phyloP scores from a whole-genome alignment of 768 basidiomycete genomes.

The Hortiboletus flavorubellus region DNA sequence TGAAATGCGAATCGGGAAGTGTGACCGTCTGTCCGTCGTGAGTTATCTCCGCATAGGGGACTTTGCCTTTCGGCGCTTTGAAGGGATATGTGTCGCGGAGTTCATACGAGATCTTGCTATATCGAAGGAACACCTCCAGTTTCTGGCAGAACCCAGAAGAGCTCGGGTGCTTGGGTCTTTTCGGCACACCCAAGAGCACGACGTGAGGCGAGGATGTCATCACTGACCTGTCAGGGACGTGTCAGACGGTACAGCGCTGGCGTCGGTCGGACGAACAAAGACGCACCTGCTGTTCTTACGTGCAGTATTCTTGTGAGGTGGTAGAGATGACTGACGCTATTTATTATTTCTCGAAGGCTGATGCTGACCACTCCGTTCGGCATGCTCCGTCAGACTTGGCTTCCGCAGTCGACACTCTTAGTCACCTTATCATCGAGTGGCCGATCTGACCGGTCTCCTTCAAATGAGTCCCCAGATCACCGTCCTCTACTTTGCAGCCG shows the following conservation, averaged over 20 bases:
- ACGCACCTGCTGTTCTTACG: slow-evolving; percentile 1
- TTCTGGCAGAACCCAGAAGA: slow-evolving; percentile 35
- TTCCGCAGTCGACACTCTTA: not conserved
- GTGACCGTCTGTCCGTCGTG: slow-evolving; percentile 19
- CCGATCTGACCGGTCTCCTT: no score
- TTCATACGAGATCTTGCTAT: slow-evolving; percentile 26
- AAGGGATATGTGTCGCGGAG: slow-evolving; percentile 22
- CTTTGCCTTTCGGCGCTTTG: slow-evolving; percentile 33
- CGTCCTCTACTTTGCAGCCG: slow-evolving; percentile 56
- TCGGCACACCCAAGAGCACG: slow-evolving; percentile 27
- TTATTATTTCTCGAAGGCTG: not conserved
- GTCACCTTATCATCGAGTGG: no score
- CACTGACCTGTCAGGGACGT: not conserved
- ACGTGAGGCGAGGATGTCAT: slow-evolving; percentile 22
- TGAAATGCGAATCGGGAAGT: slow-evolving; percentile 34
- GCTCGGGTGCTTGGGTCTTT: slow-evolving; percentile 20
- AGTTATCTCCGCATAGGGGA: slow-evolving; percentile 31
- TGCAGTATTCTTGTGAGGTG: not conserved
- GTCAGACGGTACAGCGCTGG: not conserved
- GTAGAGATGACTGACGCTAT: not conserved
- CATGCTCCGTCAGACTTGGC: not conserved
- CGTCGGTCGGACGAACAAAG: no score
- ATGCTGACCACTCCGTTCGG: not conserved
- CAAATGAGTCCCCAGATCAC: slow-evolving; percentile 30
- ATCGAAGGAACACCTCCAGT: slow-evolving; percentile 31